Conservation (phyloP, 176 grass and related monocot species). For the Aegilops tauschii region DNA sequence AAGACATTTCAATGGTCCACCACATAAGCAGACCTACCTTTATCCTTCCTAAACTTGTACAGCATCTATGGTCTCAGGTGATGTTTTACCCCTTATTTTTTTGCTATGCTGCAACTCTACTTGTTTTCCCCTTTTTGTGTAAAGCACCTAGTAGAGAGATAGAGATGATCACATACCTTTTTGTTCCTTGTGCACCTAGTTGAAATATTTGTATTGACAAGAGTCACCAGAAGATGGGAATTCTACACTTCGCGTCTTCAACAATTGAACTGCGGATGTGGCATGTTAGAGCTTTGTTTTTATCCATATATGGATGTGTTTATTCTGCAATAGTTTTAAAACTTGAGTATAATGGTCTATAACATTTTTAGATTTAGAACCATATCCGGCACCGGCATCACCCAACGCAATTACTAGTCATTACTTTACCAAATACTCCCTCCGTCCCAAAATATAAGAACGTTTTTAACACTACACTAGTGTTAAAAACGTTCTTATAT, state of each 20-base stretch:
- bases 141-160: neutral
- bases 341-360: neutral
- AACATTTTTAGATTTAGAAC: neutral
- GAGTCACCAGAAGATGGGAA: neutral
- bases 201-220: constrained; percentile 6
- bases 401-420: neutral
- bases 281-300: constrained; percentile 7
- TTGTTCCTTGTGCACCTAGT: neutral
- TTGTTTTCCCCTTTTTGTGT: neutral
- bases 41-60: constrained; percentile 70
- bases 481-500: too few species aligned
- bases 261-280: constrained; percentile 28
- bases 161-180: neutral
- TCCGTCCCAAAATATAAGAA: too few species aligned
- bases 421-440: neutral
- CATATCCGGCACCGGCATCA: neutral
- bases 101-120: neutral
- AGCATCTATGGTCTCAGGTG: constrained; percentile 80
- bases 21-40: constrained; percentile 63
- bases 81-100: constrained; percentile 11
- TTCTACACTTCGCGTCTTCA: neutral
- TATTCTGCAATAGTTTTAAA: constrained; percentile 16
- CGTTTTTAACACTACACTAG: too few species aligned
- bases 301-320: neutral
- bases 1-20: constrained; percentile 31